These are phyloP conservation scores for Aechmea fasciata DNA, from an alignment of 176 grass and related monocot species.

Conservation along the genomic window DNA sequence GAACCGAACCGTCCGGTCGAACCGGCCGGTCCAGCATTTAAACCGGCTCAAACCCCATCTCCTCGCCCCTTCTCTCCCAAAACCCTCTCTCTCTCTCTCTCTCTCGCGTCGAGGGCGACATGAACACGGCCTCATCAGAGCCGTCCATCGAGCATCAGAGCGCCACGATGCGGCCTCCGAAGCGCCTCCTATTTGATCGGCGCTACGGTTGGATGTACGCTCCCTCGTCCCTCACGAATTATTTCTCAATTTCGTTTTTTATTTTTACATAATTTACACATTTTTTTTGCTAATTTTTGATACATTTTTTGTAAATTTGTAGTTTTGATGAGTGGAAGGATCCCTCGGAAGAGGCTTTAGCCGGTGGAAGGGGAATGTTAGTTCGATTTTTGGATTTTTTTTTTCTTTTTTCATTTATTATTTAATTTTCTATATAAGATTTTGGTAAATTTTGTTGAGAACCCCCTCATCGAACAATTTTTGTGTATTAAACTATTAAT, in stretches of 20 bases:
- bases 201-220: slow-evolving; percentile 46
- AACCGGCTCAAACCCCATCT: background rate
- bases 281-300: slow-evolving; percentile 1
- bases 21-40: no score
- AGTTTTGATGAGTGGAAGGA: slow-evolving; percentile 33
- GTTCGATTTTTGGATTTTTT: slow-evolving; percentile 4
- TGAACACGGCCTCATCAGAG: slow-evolving; percentile 6
- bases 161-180: background rate
- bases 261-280: no score
- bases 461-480: no score
- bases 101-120: background rate
- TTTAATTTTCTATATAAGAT: background rate
- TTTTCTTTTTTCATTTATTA: background rate
- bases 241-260: background rate
- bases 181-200: slow-evolving; percentile 37
- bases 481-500: no score
- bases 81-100: background rate
- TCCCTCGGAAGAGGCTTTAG: slow-evolving; percentile 24
- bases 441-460: no score
- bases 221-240: background rate
- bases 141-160: background rate
- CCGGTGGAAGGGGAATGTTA: slow-evolving; percentile 32
- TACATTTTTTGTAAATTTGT: background rate
- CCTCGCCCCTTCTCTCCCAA: background rate
- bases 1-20: no score